Evolutionary conservation across 1,284 basidiomycete species (phyloP).

Genomic region (Volvariella surrecta): DNA sequence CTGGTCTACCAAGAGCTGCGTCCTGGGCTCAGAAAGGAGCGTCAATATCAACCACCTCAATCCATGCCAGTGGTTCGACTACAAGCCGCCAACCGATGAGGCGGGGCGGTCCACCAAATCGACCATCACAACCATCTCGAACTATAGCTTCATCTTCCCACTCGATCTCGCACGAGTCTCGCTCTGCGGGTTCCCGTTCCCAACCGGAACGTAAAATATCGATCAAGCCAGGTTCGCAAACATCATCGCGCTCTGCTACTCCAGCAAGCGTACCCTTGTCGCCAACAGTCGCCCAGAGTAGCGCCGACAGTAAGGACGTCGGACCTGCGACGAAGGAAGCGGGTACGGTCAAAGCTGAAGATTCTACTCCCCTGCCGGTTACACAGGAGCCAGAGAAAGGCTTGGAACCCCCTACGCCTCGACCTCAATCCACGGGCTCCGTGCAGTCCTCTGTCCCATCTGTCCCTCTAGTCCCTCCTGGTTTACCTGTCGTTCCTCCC

Average conservation of each 20-base stretch:
- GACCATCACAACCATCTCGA: constrained; percentile 18
- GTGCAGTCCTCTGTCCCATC: constrained; percentile 13
- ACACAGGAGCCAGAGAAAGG: constrained; percentile 27
- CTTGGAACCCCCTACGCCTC: constrained; percentile 14
- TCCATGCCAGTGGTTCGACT: not conserved
- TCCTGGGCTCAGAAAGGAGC: constrained; percentile 68
- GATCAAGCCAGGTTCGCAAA: constrained; percentile 37
- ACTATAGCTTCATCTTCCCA: constrained; percentile 15
- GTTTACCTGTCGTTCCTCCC: constrained; percentile 39
- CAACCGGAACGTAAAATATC: constrained; percentile 30
- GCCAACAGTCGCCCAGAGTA: constrained; percentile 6
- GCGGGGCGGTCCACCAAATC: constrained; percentile 32
- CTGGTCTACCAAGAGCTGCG: constrained; percentile 71
- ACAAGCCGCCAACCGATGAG: constrained; percentile 22
- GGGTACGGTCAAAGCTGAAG: constrained; percentile 28
- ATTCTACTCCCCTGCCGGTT: constrained; percentile 41
- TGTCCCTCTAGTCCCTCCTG: constrained; percentile 34
- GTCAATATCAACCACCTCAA: constrained; percentile 11
- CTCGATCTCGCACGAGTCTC: constrained; percentile 22
- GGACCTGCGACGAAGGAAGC: constrained; percentile 27
- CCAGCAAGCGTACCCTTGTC: constrained; percentile 26
- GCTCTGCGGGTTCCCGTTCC: constrained; percentile 16
- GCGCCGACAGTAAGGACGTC: constrained; percentile 34
- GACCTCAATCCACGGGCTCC: not conserved
- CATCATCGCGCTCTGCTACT: constrained; percentile 59